Evolutionary conservation across 306 rosid species (phyloP).

Genomic region (Calophaca sinica): DNA sequence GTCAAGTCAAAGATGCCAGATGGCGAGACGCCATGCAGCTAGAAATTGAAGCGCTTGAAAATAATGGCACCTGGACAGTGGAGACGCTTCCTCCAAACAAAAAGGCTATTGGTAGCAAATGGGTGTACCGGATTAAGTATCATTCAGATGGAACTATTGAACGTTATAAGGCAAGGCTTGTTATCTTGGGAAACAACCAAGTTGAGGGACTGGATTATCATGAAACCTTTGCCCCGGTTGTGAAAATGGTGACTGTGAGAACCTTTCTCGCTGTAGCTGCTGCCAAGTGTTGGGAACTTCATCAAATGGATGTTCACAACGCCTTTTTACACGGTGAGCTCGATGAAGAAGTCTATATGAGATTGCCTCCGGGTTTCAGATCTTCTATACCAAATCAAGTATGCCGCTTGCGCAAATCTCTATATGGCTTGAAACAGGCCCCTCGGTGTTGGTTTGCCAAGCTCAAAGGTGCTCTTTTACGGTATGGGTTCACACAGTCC

Average conservation of each 20-base stretch:
- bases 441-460: background rate
- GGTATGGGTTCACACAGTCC: background rate
- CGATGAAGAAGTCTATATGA: too few species aligned
- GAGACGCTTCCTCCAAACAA: background rate
- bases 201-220: background rate
- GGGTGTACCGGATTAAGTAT: too few species aligned
- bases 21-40: too few species aligned
- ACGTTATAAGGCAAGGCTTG: too few species aligned
- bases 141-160: too few species aligned
- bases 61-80: background rate
- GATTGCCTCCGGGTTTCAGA: too few species aligned
- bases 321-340: too few species aligned
- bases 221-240: background rate
- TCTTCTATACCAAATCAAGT: background rate
- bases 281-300: background rate
- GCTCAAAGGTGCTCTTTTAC: background rate
- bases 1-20: too few species aligned
- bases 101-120: too few species aligned
- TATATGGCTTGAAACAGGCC: background rate
- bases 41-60: background rate
- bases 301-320: too few species aligned
- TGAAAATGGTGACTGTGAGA: background rate
- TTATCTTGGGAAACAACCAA: too few species aligned
- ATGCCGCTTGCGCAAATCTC: background rate
- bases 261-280: background rate